Evolutionary conservation across 1,284 basidiomycete genomes (phyloP).

Genomic region (Agaricales sp.): DNA sequence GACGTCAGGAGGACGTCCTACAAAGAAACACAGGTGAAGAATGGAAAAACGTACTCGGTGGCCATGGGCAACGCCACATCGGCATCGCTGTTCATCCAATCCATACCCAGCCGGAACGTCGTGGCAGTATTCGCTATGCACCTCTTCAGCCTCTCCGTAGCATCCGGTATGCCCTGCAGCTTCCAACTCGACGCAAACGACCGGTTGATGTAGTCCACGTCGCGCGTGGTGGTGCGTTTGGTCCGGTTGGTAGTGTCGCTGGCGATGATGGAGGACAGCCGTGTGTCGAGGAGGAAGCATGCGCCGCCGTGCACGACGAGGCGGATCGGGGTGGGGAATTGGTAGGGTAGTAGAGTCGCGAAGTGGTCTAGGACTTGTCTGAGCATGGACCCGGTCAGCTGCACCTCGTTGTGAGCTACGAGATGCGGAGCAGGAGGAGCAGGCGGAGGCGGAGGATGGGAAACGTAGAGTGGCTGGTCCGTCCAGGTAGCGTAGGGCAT

Average conservation of each 20-base stretch:
- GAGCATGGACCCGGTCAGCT: constrained; percentile 25
- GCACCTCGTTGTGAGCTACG: constrained; percentile 24
- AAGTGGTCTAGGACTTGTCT: constrained; percentile 35
- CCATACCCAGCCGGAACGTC: constrained; percentile 35
- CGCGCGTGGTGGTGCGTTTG: constrained; percentile 38
- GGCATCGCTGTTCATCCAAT: constrained; percentile 67
- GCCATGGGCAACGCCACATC: constrained; percentile 57
- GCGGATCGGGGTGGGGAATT: constrained; percentile 37
- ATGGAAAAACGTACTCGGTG: constrained; percentile 32
- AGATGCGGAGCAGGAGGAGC: background rate
- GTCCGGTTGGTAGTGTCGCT: constrained; percentile 18
- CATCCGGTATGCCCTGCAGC: constrained; percentile 34
- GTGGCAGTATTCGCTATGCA: constrained; percentile 46
- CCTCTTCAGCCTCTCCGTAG: constrained; percentile 36
- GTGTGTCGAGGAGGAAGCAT: constrained; percentile 53
- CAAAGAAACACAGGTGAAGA: background rate
- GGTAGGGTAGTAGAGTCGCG: constrained; percentile 29
- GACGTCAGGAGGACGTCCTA: background rate
- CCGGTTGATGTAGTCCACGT: constrained; percentile 54
- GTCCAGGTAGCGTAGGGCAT: too few species aligned
- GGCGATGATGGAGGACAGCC: constrained; percentile 24
- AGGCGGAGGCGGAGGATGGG: too few species aligned
- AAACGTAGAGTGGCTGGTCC: too few species aligned
- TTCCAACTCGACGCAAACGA: constrained; percentile 46
- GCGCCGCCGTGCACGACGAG: constrained; percentile 60